phyloP scores from a whole-genome alignment of 2,329 filamentous ascomycete species.

The Coniochaeta hoffmannii region DNA sequence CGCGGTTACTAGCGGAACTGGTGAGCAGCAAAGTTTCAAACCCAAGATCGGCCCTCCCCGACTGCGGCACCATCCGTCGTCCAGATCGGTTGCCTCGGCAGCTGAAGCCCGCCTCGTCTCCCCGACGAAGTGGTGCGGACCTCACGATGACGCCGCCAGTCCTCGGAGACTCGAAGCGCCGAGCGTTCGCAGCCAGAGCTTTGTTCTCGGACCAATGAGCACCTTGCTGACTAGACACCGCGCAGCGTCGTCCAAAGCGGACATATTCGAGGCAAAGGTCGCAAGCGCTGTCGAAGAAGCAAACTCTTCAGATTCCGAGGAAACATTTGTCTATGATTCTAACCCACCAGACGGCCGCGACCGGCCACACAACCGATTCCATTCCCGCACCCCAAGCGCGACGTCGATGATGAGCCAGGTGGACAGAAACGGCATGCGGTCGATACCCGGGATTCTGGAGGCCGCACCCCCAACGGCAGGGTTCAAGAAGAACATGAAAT shows the following conservation, averaged over 20 bases:
- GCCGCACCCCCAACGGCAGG: conserved; percentile 37
- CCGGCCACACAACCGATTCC: conserved; percentile 67
- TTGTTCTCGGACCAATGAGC: conserved; percentile 30
- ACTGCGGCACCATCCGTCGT: conserved; percentile 33
- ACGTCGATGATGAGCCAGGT: conserved; percentile 73
- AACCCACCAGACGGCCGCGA: conserved; percentile 70
- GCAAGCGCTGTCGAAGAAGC: conserved; percentile 93
- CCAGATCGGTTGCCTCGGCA: conserved; percentile 25
- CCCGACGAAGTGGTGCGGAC: conserved; percentile 25
- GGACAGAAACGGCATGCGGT: conserved; percentile 52
- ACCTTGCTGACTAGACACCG: conserved; percentile 35
- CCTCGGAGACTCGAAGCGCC: conserved; percentile 14
- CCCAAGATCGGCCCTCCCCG: conserved; percentile 9
- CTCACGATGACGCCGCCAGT: conserved; percentile 22
- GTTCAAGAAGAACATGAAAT: conserved; percentile 93
- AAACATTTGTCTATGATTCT: conserved; percentile 98
- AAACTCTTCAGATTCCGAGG: conserved; percentile 93
- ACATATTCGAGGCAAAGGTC: conserved; percentile 96
- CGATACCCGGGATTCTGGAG: conserved; percentile 63
- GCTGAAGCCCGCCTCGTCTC: conserved; percentile 22
- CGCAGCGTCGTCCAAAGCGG: conserved; percentile 84
- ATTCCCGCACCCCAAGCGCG: conserved; percentile 90
- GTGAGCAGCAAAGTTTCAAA: conserved; percentile 41
- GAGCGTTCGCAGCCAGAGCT: conserved; percentile 18
- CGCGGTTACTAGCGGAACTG: conserved; percentile 61